Base-by-base conservation (phyloP, 108 stramenopile species). In the Pseudonitzschia multiseries region DNA sequence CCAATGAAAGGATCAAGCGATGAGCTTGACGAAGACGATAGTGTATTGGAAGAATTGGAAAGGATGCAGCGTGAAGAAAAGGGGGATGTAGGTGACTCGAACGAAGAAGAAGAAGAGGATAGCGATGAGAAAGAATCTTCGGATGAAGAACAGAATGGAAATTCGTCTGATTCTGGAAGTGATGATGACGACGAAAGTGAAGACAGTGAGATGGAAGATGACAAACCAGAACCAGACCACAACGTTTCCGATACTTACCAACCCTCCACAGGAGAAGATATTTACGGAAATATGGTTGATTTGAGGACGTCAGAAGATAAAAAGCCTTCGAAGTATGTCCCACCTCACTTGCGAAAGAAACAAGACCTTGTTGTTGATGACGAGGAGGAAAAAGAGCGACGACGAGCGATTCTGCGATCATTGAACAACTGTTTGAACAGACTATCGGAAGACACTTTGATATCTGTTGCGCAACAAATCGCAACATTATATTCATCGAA, bases 351-450 rank as follows among this genome's bases (percentile, higher is more conserved):
- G 28, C 85, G 93, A 69, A 51, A 81, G 51, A 76, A 73, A 40
- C 62, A 61, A 21, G 20, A 14, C 24, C 74, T 76, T 14, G 59
- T 57, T 10, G 46, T 4, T 14, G 46, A 67, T 48, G 70, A 74
- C 57, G 66, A 52, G 27, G 66, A 66, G 13, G 51, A 73, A 5
- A 42, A 77, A 54, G 77, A 79, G 57, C 72, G 44, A 27, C 66
- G 67, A 15, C 40, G 70, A n/a, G 33, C 17, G 4, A 87, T 94
- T 51, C 79, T 84, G 72, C 75, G 94, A 61, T 82, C 84, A 43
- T 70, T 96, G 46, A 98, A 97, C 74, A 93, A 91, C 69, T 71
- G 83, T 12, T 77, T 97, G 82, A 98, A 98, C 70, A 89, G 94
- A 14, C 82, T 98, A 31, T 95, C 96, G 17, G 96, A 96, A 41